Conservation (phyloP, 768 basidiomycete genomes). For the Tricholoma sp. region DNA sequence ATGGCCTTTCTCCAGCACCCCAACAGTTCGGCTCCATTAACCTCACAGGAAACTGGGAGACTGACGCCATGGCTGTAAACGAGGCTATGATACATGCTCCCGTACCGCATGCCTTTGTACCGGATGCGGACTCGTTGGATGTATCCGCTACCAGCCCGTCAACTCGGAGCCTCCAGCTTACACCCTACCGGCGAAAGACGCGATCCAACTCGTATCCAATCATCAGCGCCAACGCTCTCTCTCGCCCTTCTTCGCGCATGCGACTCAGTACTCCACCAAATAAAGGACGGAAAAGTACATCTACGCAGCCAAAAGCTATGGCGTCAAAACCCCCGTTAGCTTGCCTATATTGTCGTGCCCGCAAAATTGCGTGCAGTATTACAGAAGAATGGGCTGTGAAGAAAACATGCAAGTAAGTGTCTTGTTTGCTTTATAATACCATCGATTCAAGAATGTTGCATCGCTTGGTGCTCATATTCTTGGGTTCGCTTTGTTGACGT, state of each 20-base stretch:
- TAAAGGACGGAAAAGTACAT: conserved; percentile 1
- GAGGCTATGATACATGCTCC: background rate
- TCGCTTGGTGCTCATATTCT: background rate
- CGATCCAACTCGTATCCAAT: conserved; percentile 2
- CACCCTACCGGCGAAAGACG: background rate
- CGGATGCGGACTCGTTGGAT: background rate
- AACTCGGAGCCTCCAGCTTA: background rate
- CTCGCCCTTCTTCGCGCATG: conserved; percentile 1
- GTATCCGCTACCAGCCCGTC: background rate
- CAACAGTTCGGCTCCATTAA: background rate
- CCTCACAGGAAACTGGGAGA: background rate
- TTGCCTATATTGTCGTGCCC: conserved; percentile 43
- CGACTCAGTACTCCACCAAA: background rate
- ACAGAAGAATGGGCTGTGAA: conserved; percentile 32
- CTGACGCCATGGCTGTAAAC: background rate
- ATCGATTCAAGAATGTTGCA: background rate
- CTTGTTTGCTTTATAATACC: background rate
- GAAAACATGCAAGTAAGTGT: conserved; percentile 45
- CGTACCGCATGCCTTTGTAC: background rate
- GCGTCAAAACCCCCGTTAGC: conserved; percentile 38
- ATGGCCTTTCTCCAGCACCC: background rate
- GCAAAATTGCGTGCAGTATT: conserved; percentile 50
- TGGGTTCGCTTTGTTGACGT: background rate
- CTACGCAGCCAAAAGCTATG: conserved; percentile 1
- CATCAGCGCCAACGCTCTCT: background rate